Base-by-base conservation (phyloP, 23 red algal genomes). In the Gracilaria gracilis region DNA sequence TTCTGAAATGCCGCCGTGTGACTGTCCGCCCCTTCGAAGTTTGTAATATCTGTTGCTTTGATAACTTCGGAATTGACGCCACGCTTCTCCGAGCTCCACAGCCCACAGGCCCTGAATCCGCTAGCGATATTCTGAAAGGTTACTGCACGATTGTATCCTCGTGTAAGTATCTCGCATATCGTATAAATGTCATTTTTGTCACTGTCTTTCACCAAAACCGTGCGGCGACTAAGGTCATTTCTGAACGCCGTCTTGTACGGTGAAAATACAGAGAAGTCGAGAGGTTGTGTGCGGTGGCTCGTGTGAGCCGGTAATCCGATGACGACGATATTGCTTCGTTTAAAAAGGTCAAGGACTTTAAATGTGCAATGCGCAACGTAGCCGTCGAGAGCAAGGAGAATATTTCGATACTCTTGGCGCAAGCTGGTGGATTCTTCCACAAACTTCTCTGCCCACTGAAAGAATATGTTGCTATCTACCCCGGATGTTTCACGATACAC, bases 231-330 rank as follows among this genome's bases (percentile, higher is more conserved):
- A 24, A 39, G 21, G 2, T 9, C 7, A 28, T 42, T 81, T 24
- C 31, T 33, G 46, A 57, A 81, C 4, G n/a, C 1, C 32, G 14
- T 12, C 58, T 28, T 37, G 48, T 9, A 29, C 2, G 33, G 57
- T 23, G 4, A 4, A 79, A 79, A 79, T 9, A 79, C 75, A 28
- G 46, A 7, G 38, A 28, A 50, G 9, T 79, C 75, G 2, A 47
- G 40, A 16, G 25, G 14, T 32, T 42, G 49, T 55, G 57, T 16
- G 11, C 49, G 8, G 40, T 79, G 75, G 40, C 75, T 79, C 2
- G 32, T 79, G 36, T 40, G 75, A 19, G 32, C 32, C 7, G 75
- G 75, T 21, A 79, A 79, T 24, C 40, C 40, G 50, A 79, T 32
- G 3, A 23, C 75, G 4, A 79, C 75, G 9, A 79, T 79, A 16